phyloP scores from a whole-genome alignment of 2,329 filamentous ascomycete species.

The Ophiocordyceps camponoti-saundersi region DNA sequence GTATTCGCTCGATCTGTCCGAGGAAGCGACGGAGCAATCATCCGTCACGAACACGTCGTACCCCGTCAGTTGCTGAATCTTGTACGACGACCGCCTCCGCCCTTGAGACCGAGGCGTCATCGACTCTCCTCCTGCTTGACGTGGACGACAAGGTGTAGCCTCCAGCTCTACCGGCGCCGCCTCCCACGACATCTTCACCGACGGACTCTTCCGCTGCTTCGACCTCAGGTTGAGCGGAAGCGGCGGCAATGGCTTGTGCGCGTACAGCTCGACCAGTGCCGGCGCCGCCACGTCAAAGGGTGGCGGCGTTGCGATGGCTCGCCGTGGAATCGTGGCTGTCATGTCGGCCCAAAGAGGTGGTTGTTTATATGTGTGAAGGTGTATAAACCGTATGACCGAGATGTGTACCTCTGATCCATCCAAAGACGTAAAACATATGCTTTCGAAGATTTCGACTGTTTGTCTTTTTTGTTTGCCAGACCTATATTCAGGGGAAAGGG shows the following conservation, averaged over 20 bases:
- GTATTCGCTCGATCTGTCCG: conserved; percentile 2
- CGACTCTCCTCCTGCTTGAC: not conserved
- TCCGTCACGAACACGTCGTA: conserved; percentile 16
- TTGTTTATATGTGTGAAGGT: not conserved
- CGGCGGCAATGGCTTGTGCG: conserved; percentile 7
- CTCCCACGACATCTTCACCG: not conserved
- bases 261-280: conserved; percentile 4
- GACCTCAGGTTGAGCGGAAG: conserved; percentile 3
- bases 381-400: too few species aligned
- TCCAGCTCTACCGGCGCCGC: not conserved
- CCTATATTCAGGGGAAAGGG: too few species aligned
- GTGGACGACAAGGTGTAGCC: not conserved
- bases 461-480: too few species aligned
- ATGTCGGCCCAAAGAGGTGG: not conserved
- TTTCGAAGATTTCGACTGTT: too few species aligned
- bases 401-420: too few species aligned
- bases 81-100: conserved; percentile 15
- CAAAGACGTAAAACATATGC: too few species aligned
- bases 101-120: conserved; percentile 2
- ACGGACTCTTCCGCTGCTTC: not conserved
- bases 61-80: conserved; percentile 24
- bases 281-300: conserved; percentile 1
- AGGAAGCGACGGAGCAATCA: conserved; percentile 2
- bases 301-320: not conserved
- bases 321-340: not conserved